Conservation (phyloP, 768 basidiomycete species). For the Termitomyces sp. region DNA sequence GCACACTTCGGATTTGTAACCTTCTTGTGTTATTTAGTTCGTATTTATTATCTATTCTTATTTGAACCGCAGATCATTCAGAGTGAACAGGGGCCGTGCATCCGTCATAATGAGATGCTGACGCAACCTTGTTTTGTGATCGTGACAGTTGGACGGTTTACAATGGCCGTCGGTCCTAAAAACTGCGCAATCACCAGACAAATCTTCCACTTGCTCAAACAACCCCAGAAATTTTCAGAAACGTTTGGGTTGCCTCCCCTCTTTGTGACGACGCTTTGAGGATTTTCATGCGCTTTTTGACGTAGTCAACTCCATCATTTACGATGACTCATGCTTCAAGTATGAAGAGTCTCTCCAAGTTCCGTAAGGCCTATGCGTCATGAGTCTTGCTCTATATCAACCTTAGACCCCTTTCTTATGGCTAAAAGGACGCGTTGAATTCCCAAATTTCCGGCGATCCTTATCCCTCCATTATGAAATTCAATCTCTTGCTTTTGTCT, state of each 20-base stretch:
- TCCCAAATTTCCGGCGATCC: background rate
- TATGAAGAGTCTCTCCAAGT: background rate
- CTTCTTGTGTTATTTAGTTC: constrained; percentile 3
- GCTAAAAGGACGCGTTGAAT: constrained; percentile 2
- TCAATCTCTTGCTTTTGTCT: constrained; percentile 6
- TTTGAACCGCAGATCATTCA: background rate
- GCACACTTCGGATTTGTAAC: background rate
- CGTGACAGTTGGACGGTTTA: background rate
- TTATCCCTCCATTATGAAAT: constrained; percentile 1
- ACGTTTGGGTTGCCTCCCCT: background rate
- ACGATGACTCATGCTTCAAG: background rate
- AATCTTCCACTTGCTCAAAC: background rate
- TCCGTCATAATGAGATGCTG: too few relatives aligned
- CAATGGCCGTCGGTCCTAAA: background rate
- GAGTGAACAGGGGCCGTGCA: background rate
- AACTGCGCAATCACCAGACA: background rate
- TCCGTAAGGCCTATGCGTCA: constrained; percentile 3
- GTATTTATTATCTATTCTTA: constrained; percentile 9
- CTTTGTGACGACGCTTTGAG: background rate
- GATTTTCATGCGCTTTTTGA: background rate
- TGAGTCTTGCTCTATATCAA: constrained; percentile 5
- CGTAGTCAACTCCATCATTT: background rate
- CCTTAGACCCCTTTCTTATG: constrained; percentile 4
- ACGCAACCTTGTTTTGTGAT: background rate
- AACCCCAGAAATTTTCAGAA: background rate